phyloP scores from a whole-genome alignment of 2,329 filamentous ascomycete genomes.

The Pezicula neosporulosa region DNA sequence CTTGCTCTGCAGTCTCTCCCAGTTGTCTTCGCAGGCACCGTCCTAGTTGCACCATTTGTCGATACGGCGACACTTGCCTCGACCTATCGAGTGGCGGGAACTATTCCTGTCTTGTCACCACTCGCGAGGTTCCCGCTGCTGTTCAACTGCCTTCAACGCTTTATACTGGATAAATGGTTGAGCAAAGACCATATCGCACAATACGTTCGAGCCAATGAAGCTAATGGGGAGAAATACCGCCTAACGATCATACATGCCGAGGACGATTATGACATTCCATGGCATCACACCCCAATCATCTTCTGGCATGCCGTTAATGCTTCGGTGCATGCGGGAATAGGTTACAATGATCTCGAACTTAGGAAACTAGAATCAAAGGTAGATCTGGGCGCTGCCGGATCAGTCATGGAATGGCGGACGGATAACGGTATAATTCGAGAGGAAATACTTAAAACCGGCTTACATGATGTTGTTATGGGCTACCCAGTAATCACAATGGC shows the following conservation, averaged over 20 bases:
- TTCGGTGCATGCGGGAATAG: conserved; percentile 31
- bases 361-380: conserved; percentile 36
- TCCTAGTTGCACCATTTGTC: conserved; percentile 54
- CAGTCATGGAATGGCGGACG: conserved; percentile 43
- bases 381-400: conserved; percentile 45
- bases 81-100: conserved; percentile 54
- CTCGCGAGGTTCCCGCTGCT: conserved; percentile 43
- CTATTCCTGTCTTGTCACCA: conserved; percentile 50
- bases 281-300: conserved; percentile 43
- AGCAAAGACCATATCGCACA: conserved; percentile 44
- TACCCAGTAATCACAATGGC: no score
- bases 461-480: no score
- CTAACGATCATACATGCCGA: conserved; percentile 47
- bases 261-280: conserved; percentile 50
- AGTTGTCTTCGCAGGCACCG: conserved; percentile 47
- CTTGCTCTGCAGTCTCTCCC: conserved; percentile 30
- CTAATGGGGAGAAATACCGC: conserved; percentile 33
- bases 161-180: conserved; percentile 48
- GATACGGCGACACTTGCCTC: conserved; percentile 49
- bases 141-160: conserved; percentile 41
- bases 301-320: conserved; percentile 56
- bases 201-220: conserved; percentile 37
- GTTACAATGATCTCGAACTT: conserved; percentile 40
- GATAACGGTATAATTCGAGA: no score
- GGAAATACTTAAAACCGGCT: no score